These are phyloP conservation scores for Epichloe sp. DNA, from an alignment of 2,329 filamentous ascomycete genomes.

Conservation along the genomic window DNA sequence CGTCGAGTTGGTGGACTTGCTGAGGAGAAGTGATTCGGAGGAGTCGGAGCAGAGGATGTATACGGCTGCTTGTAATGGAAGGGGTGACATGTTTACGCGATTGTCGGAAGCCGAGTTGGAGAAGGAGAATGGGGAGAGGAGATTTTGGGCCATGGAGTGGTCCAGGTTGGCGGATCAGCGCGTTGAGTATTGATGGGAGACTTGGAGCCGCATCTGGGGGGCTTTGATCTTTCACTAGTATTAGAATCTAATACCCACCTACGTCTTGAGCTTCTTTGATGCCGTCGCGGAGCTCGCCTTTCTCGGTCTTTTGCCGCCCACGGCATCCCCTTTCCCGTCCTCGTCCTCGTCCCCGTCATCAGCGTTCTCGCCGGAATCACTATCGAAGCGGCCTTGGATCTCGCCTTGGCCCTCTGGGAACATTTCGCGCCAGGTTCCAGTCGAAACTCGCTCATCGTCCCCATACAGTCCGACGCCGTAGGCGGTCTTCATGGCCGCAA, in stretches of 20 bases:
- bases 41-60: conserved; percentile 15
- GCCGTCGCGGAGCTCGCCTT: conserved; percentile 6
- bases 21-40: conserved; percentile 11
- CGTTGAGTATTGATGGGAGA: conserved; percentile 10
- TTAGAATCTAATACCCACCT: neutral
- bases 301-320: conserved; percentile 13
- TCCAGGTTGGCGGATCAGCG: conserved; percentile 16
- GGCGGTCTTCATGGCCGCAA: conserved; percentile 57
- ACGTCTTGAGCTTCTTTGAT: conserved; percentile 16
- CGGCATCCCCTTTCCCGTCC: conserved; percentile 7
- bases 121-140: conserved; percentile 9
- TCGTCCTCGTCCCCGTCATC: conserved; percentile 15
- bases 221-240: neutral
- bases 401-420: conserved; percentile 28
- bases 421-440: conserved; percentile 42
- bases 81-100: conserved; percentile 13
- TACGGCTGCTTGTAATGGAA: conserved; percentile 14
- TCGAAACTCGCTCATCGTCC: conserved; percentile 44
- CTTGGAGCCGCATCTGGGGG: neutral
- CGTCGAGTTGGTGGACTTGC: conserved; percentile 14
- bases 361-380: conserved; percentile 20
- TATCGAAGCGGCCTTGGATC: conserved; percentile 25
- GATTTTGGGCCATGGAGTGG: conserved; percentile 22
- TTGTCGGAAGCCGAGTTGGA: conserved; percentile 18
- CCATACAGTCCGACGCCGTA: conserved; percentile 54